Base-by-base conservation (phyloP, 305 asterid genomes). In the Fraxinus paxiana region DNA sequence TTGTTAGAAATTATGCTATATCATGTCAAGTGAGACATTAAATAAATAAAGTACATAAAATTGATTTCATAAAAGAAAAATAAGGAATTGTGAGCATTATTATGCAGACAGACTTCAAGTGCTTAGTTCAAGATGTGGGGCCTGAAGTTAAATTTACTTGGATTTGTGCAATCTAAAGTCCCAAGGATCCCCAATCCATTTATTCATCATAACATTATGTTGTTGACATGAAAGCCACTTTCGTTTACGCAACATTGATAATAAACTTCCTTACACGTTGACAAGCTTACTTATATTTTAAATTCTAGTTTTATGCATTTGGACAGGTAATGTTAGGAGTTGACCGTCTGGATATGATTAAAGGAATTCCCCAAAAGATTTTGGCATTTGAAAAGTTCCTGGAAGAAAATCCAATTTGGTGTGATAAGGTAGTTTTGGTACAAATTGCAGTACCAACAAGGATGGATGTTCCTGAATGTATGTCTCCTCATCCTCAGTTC, bases 381-480 rank as follows among this genome's bases (percentile, higher is more conserved):
- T 87, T 95, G 90, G 98, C 98, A 77, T 93, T 95, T 87, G 98
- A 95, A 85, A 93, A 95, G 84, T 95, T 95, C 82, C 98, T 95
- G 15, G 98, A 95, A 88, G 98, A 95, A 90, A 92, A 95, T 83
- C 94, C 98, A 24, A 72, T 85, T 69, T 95, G 98, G 98, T 91
- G 87, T 8, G 97, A 92, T 88, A 94, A 92, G 87, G 97, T 95
- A 61, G 98, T 93, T 80, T 83, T 95, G 75, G 91, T 93, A 72
- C 98, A 95, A 89, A 93, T 95, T 82, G 98, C 98, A 72, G 98
- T 95, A 70, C 98, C 98, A 77, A 95, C 98, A 80, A 87, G 98
- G 87, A 93, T 97, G 3, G 98, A 95, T 86, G 98, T 95, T 83
- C 97, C 98, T 9, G 98, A 95, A 88, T 95, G 98, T 95, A 91